phyloP scores from a whole-genome alignment of 1,284 basidiomycete genomes.

The Chalciporus sp. region DNA sequence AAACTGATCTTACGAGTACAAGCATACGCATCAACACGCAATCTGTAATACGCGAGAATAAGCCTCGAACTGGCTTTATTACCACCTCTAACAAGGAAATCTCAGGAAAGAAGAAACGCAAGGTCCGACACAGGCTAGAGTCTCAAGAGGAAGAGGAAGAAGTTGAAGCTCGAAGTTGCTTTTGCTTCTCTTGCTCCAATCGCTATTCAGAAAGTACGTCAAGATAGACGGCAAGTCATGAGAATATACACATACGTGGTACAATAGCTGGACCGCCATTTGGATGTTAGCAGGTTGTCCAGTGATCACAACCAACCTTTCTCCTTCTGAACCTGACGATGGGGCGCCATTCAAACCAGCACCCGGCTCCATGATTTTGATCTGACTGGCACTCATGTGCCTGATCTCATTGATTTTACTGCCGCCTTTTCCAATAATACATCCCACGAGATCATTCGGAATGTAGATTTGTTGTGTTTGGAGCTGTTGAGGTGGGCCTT shows the following conservation, averaged over 20 bases:
- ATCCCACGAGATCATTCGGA: conserved; percentile 96
- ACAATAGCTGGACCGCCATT: conserved; percentile 93
- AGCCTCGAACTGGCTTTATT: background rate
- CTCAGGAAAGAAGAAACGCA: background rate
- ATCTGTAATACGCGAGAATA: conserved; percentile 5
- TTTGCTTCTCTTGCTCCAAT: conserved; percentile 86
- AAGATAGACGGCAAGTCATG: conserved; percentile 8
- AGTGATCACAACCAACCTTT: conserved; percentile 92
- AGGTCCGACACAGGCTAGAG: background rate
- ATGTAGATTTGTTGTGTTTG: conserved; percentile 99
- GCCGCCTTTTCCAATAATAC: conserved; percentile 98
- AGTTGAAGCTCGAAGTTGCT: conserved; percentile 61
- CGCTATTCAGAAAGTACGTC: conserved; percentile 49
- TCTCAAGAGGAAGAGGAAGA: conserved; percentile 34
- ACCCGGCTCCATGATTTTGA: conserved; percentile 98
- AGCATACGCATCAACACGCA: conserved; percentile 9
- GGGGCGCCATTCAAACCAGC: conserved; percentile 71
- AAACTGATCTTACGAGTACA: conserved; percentile 10
- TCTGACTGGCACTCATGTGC: conserved; percentile 90
- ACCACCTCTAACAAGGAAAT: conserved; percentile 10
- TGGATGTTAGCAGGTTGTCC: conserved; percentile 94
- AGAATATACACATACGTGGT: conserved; percentile 65
- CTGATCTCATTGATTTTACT: conserved; percentile 99
- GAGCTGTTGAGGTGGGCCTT: conserved; percentile 56
- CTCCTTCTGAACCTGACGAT: conserved; percentile 74